Evolutionary conservation across 108 stramenopile species (phyloP), one percentile per base, ranked within the genome.

Genomic region (Chaetoceros tenuissimus): DNA sequence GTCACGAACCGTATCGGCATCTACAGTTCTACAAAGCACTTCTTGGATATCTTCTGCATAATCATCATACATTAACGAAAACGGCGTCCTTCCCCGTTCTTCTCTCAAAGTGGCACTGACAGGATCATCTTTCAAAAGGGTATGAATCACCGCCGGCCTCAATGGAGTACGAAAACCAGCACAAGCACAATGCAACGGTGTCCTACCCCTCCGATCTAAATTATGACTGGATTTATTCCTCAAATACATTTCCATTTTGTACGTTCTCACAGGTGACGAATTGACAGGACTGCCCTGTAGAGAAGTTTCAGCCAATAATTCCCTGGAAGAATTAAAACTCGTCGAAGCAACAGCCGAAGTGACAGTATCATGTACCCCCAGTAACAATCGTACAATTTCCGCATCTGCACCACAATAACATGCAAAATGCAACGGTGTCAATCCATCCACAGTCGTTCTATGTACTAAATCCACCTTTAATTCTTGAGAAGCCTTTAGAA

Each of bases 41-140:
- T 78, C 77, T 56, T 74, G 66, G 31, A 78, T 44, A 51, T 78
- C 77, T 48, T 78, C 72, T 25, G 67, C 71, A 40, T 78, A 78
- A 67, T 74, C 77, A 43, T 78, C 77, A 31, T 74, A 60, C 2
- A 78, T 47, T 18, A 78, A 46, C 40, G 51, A 65, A 2, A 78
- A 43, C 0, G 77, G 71, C 18, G 77, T 74, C 2, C 77, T 53
- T 1, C 71, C 67, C 22, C 73, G 51, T 61, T 78, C 77, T 34
- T 78, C 77, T 8, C 46, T 45, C 47, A 68, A 43, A 0, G 62
- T 71, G 3, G 73, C 65, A 24, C 65, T 63, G 5, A 62, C 46
- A 1, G 73, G 69, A 63, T 73, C 71, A 0, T 62, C 64, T 50
- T 69, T 46, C 0, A 77, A 40, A 24, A 78, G 44, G 24, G 54